Base-by-base conservation (phyloP, 140 eudicot genomes). In the Anethum foeniculum region DNA sequence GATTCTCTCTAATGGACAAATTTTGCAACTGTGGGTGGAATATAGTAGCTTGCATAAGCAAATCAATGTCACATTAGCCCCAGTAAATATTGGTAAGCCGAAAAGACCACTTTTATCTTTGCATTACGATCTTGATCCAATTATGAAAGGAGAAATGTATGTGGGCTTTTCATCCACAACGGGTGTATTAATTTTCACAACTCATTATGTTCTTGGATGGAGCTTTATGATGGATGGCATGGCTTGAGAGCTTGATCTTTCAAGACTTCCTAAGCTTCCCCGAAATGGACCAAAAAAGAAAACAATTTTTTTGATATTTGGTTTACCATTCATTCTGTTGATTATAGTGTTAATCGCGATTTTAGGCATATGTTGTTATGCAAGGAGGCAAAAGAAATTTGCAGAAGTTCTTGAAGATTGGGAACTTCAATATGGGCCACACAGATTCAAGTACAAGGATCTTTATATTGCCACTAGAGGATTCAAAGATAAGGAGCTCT, bases 381-480 rank as follows among this genome's bases (percentile, higher is more conserved):
- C 48, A 15, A 15, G 30, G 43, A 83, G 82, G 25, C 71, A 32
- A 75, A 69, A 23, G 65, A 83, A 69, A 44, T 68, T 68, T 30
- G 82, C 46, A 34, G 86, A 83, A 28, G 16, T 83, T 25, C 58
- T 39, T 19, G 86, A 83, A 67, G 82, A 77, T 6, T 82, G 81
- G 81, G 85, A 82, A 27, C n/a, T 6, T 32, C 75, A 74, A 19
- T 74, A 74, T 47, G 84, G 84, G 46, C 84, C 84, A 58, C 80
- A 76, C 18, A 81, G 80, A 65, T 62, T 81, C 49, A 41, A 78
- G 47, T 81, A 58, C 58, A 62, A 65, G 74, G 84, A 81, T 51
- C 73, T 81, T n/a, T 56, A 64, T 75, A 28, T 39, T 52, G 84
- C 84, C 23, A 81, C 84, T 32, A 16, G 62, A 32, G 80, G 80